Evolutionary conservation across 2,329 filamentous ascomycete species (phyloP), one percentile per base, ranked within the genome.

Genomic region (Gaeumannomyces tritici): DNA sequence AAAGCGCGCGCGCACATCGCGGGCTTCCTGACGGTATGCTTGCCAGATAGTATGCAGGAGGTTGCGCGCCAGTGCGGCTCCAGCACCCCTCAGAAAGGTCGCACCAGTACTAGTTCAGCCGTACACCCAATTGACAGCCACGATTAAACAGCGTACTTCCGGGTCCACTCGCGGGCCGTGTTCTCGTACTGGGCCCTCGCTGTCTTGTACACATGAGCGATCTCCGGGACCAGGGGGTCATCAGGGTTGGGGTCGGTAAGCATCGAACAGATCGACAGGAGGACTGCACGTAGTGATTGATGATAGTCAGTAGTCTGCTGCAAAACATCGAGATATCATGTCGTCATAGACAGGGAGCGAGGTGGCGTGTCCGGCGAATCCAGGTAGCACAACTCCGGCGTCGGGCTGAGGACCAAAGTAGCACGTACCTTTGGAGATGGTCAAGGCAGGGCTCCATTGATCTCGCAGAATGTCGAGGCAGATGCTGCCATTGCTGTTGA

Each of bases 401-500:
- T 15, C 15, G 18, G 15, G 28, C 7, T 2, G 12, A 26, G 26
- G 12, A 57, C 55, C 12, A 42, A 42, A 15, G 13, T 15, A 11
- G 27, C 21, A 68, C 79, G 63, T 80, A 96, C 95, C 95, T 87
- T 99, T 99, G 65, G 91, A 96, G 73, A 99, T 98, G 69, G 95
- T 99, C 78, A 99, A 83, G 68, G 95, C 95, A 55, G 95, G 95
- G 77, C 93, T 97, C 95, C 95, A 99, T 82, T 99, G 95, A 78
- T 99, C 95, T 82, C 95, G 88, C 74, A 99, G 83, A 74, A 99
- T 99, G 74, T 99, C 95, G 76, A 99, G 81, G 78, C 95, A 99
- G 79, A 99, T 99, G 79, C 93, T 97, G 78, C 95, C 95, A 78
- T 98, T 98, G 70, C 91, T 96, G 87, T 99, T 99, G 91, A 99